Conservation (phyloP, 2,329 filamentous ascomycete species). For the Huntiella abstrusa region DNA sequence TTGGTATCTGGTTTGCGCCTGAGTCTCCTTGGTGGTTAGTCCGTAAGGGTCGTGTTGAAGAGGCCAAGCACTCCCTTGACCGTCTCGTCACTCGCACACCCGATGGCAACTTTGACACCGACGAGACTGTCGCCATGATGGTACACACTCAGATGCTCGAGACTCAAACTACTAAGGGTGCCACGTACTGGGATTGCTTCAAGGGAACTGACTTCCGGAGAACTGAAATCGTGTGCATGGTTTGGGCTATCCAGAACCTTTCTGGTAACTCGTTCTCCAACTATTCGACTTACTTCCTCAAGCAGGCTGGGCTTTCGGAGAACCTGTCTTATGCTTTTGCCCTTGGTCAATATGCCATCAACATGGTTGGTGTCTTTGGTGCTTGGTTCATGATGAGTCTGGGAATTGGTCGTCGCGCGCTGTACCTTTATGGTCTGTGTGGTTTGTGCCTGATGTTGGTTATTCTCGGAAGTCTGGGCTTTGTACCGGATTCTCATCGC, state of each 20-base stretch:
- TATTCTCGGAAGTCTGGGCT: conserved; percentile 65
- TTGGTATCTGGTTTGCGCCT: conserved; percentile 49
- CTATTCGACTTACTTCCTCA: conserved; percentile 45
- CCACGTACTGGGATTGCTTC: conserved; percentile 70
- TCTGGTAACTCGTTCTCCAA: conserved; percentile 46
- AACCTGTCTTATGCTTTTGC: conserved; percentile 37
- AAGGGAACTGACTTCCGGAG: conserved; percentile 57
- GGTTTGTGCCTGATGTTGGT: conserved; percentile 60
- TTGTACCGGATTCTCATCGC: conserved; percentile 43
- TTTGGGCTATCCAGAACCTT: conserved; percentile 45
- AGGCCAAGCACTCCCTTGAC: conserved; percentile 46
- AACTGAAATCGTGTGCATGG: conserved; percentile 50
- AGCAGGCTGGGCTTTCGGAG: conserved; percentile 36
- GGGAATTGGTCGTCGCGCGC: conserved; percentile 53
- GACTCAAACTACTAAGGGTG: conserved; percentile 52
- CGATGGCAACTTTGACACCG: conserved; percentile 57
- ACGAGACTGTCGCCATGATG: conserved; percentile 85
- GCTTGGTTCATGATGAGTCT: conserved; percentile 64
- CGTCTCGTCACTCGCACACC: conserved; percentile 43
- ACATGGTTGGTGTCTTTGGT: conserved; percentile 65
- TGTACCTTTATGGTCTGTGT: conserved; percentile 60
- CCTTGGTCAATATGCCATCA: conserved; percentile 48
- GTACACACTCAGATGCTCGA: conserved; percentile 72
- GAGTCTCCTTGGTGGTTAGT: conserved; percentile 65
- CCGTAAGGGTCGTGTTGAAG: conserved; percentile 41